phyloP scores from a whole-genome alignment of 495 filamentous ascomycete genomes.

The Trichodelitschia bisporula region DNA sequence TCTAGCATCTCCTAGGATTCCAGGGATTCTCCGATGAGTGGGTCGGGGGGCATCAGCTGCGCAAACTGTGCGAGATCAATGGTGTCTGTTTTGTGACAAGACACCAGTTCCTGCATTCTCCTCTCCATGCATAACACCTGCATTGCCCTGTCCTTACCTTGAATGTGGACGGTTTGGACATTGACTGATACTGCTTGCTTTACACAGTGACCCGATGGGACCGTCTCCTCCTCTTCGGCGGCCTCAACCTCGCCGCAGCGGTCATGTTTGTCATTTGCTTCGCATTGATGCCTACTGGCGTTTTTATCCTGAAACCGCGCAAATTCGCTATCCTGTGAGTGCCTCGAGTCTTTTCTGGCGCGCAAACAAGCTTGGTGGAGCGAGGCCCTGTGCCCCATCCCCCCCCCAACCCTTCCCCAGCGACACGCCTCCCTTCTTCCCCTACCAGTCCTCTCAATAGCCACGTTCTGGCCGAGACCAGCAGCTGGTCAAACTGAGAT shows the following conservation, averaged over 20 bases:
- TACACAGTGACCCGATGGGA: conserved; percentile 87
- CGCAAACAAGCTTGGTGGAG: conserved; percentile 3
- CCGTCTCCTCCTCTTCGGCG: conserved; percentile 71
- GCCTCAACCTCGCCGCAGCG: conserved; percentile 72
- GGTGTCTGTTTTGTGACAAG: conserved; percentile 9
- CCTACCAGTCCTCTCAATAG: background rate
- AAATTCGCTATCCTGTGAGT: conserved; percentile 97
- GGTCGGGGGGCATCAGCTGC: too few relatives aligned
- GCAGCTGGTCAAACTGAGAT: too few relatives aligned
- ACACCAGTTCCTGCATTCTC: conserved; percentile 13
- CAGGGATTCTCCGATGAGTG: too few relatives aligned
- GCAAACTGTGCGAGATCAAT: too few relatives aligned
- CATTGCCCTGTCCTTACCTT: conserved; percentile 7
- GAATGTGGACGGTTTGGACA: conserved; percentile 6
- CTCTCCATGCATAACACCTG: conserved; percentile 12
- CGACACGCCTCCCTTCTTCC: conserved; percentile 1
- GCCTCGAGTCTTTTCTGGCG: too few relatives aligned
- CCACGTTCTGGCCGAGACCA: conserved; percentile 3
- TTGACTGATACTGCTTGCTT: conserved; percentile 1
- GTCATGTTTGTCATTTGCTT: conserved; percentile 88
- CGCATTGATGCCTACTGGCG: conserved; percentile 42
- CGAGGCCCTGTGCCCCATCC: too few relatives aligned
- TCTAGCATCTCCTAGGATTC: conserved; percentile 1
- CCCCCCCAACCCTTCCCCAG: too few relatives aligned
- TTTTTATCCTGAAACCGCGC: conserved; percentile 50